Conservation (phyloP, 305 asterid genomes). For the Fraxinus velutina region DNA sequence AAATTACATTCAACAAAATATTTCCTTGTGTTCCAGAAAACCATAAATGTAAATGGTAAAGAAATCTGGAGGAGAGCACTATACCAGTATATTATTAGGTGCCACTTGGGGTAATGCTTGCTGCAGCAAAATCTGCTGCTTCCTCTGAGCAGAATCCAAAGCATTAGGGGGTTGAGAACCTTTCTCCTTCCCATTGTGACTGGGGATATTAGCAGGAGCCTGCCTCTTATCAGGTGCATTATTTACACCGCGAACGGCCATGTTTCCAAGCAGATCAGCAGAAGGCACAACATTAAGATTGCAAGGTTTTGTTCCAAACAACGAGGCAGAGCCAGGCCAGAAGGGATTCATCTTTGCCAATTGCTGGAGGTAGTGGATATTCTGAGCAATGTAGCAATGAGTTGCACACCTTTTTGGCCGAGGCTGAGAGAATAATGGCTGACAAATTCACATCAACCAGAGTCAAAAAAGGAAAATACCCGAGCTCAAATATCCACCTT, state of each 20-base stretch:
- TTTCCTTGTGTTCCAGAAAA: not conserved
- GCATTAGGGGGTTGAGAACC: conserved; percentile 44
- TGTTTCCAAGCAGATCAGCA: conserved; percentile 46
- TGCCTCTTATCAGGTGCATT: conserved; percentile 57
- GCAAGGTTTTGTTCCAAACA: conserved; percentile 42
- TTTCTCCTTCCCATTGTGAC: conserved; percentile 57
- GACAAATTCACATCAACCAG: conserved; percentile 9
- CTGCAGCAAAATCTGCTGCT: conserved; percentile 78
- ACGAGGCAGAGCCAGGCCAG: conserved; percentile 65
- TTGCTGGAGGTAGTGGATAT: conserved; percentile 72
- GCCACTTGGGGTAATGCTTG: conserved; percentile 80
- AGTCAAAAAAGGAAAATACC: not conserved
- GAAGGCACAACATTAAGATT: conserved; percentile 52
- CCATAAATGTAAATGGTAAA: not conserved
- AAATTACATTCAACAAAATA: not conserved
- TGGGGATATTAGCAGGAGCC: conserved; percentile 35
- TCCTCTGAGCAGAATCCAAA: conserved; percentile 65
- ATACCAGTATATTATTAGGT: conserved; percentile 69
- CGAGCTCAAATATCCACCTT: not conserved
- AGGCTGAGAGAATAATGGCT: conserved; percentile 80
- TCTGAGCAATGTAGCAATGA: conserved; percentile 88
- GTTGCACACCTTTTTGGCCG: conserved; percentile 92
- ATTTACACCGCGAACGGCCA: conserved; percentile 37
- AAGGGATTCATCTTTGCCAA: conserved; percentile 70
- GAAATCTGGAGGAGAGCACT: not conserved